Base-by-base conservation (phyloP, 768 basidiomycete species). In the Leccinum pellstonianum region DNA sequence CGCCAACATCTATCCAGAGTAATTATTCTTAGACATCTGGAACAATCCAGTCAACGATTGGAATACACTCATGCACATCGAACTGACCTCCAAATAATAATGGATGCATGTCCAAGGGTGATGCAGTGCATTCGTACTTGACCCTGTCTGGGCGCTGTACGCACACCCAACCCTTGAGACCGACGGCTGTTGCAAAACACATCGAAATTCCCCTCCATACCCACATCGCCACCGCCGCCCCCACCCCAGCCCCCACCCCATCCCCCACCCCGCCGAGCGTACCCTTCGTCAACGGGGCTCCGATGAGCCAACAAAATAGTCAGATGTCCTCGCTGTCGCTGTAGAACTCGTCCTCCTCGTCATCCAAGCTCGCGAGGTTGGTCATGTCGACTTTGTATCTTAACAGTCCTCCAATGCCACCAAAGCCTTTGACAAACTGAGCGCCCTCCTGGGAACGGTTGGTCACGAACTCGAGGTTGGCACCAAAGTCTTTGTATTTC, bases 301-400 rank as follows among this genome's bases (percentile, higher is more conserved):
- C 89, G 65, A 73, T 77, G 90, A 93, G 91, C 91, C 90, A 70
- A 80, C 90, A 85, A 80, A 77, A 86, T 79, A 83, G 92, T 93
- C 91, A 93, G 79, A 93, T 83, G 66, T 80, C 87, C 60, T 88
- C 88, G 64, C 83, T 81, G 56, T 81, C 81, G 70, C 82, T 86
- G 76, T 91, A 93, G 78, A 92, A 91, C 76, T 94, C 91, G 69
- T 93, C 91, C 33, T 90, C 82, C 2, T 85, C 91, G 33, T 93
- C 91, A 66, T 93, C 91, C 23, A 86, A 63, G 50, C 81, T 79
- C 21, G 83, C 80, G 46, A 98, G 81, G 72, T 89, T 91, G 66
- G 83, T 82, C 77, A 98, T 92, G 78, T 97, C 96, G 68, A 98
- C 94, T 80, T 98, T 98, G 86, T 99, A 99, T 52, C 96, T 85